Evolutionary conservation across 2,329 filamentous ascomycete genomes (phyloP).

Genomic region (Ophiocordyceps sinensis): DNA sequence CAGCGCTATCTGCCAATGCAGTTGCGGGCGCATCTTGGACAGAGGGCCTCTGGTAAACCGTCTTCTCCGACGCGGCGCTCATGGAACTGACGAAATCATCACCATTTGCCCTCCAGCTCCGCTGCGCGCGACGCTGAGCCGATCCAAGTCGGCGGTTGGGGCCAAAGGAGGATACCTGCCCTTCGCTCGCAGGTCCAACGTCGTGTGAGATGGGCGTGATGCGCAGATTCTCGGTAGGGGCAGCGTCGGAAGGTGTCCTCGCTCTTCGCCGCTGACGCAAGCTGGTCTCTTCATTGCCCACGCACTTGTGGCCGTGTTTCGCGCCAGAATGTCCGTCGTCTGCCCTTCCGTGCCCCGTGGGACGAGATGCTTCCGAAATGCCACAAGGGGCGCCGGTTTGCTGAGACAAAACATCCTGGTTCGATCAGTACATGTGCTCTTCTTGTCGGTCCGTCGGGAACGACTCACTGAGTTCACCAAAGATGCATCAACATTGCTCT

Average conservation of each 20-base stretch:
- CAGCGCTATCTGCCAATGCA: background rate
- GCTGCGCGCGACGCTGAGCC: slow-evolving; percentile 13
- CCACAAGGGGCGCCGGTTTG: too few relatives aligned
- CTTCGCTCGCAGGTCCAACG: slow-evolving; percentile 1
- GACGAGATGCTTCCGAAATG: background rate
- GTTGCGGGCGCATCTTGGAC: slow-evolving; percentile 4
- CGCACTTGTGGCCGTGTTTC: too few relatives aligned
- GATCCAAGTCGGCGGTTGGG: slow-evolving; percentile 12
- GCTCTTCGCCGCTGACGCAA: background rate
- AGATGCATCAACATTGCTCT: slow-evolving; percentile 12
- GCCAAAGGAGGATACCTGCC: slow-evolving; percentile 6
- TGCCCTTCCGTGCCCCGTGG: too few relatives aligned
- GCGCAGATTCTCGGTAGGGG: background rate
- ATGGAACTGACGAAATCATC: background rate
- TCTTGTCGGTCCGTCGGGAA: background rate
- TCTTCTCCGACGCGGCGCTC: background rate
- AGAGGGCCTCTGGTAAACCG: slow-evolving; percentile 6
- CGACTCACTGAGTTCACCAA: slow-evolving; percentile 11
- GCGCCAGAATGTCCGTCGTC: too few relatives aligned
- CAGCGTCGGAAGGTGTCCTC: background rate
- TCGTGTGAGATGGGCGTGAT: background rate
- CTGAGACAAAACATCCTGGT: background rate
- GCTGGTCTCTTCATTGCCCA: background rate
- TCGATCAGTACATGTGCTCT: background rate
- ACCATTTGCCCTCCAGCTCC: slow-evolving; percentile 5